Evolutionary conservation across 2,329 filamentous ascomycete genomes (phyloP).

Genomic region (Cladobotryum mycophilum): DNA sequence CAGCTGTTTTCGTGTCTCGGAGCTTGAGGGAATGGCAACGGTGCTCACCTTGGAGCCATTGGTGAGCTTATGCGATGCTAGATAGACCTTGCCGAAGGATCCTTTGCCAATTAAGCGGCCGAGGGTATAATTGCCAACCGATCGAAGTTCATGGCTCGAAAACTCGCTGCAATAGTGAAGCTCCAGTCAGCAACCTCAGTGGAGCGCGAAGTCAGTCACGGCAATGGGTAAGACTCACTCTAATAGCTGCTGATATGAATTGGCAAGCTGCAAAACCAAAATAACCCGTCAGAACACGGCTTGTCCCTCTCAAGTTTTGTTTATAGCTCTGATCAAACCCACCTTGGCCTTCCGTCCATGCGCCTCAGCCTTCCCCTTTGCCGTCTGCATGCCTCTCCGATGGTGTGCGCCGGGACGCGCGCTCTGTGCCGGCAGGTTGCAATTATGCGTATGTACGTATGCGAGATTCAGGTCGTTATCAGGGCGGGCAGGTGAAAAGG

Average conservation of each 20-base stretch:
- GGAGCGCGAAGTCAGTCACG: constrained; percentile 4
- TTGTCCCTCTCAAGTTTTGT: background rate
- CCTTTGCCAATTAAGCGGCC: constrained; percentile 93
- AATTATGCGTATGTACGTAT: no score
- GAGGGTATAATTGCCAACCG: constrained; percentile 90
- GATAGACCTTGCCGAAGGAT: constrained; percentile 96
- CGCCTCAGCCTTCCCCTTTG: constrained; percentile 51
- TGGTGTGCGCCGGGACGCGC: constrained; percentile 15
- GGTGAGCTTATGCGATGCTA: constrained; percentile 92
- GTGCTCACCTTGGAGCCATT: constrained; percentile 83
- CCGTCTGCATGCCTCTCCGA: constrained; percentile 43
- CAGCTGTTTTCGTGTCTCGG: background rate
- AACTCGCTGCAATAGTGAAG: constrained; percentile 63
- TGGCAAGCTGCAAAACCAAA: constrained; percentile 68
- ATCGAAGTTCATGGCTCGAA: constrained; percentile 80
- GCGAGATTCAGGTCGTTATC: no score
- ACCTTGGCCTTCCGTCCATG: constrained; percentile 59
- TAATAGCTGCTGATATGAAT: constrained; percentile 92
- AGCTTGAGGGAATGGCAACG: background rate
- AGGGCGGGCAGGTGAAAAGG: no score
- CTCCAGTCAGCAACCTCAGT: background rate
- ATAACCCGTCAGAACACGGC: background rate
- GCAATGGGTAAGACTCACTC: constrained; percentile 56
- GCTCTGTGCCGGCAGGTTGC: background rate
- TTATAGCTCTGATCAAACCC: constrained; percentile 14